A percentile compares a stretch with the other conserved stretches of the same genome.
Conservation (phyloP, 495 filamentous ascomycete genomes). For the Hyaloscypha variabilis region DNA sequence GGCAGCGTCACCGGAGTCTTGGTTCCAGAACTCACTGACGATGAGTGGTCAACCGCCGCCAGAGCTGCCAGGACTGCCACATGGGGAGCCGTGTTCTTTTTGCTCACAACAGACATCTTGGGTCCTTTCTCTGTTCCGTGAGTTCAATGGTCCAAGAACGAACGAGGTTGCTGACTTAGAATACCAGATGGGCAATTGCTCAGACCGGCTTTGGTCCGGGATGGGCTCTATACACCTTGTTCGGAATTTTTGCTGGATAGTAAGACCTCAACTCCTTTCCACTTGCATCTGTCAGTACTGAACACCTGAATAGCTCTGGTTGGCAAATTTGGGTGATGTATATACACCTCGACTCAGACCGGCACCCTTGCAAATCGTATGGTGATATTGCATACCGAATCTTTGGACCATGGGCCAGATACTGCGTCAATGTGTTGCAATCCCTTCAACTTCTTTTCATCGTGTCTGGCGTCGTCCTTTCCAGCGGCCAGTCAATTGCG, state of each 20-base stretch:
- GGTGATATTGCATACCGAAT: constrained; percentile 60
- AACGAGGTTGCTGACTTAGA: neutral
- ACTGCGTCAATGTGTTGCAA: constrained; percentile 54
- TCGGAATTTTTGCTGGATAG: constrained; percentile 3
- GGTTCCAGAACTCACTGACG: neutral
- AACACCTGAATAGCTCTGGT: neutral
- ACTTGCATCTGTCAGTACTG: neutral
- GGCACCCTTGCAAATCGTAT: constrained; percentile 47
- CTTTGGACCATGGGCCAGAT: constrained; percentile 49
- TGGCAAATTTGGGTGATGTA: constrained; percentile 53
- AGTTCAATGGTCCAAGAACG: constrained; percentile 4
- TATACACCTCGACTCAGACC: constrained; percentile 54
- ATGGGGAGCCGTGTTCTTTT: neutral
- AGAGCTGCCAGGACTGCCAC: neutral
- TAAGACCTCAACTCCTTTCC: too few species aligned
- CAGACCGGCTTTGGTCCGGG: neutral
- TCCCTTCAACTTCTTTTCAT: constrained; percentile 51
- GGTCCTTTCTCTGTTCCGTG: neutral
- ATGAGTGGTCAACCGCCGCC: neutral
- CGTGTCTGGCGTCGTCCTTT: constrained; percentile 53
- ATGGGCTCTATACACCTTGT: neutral
- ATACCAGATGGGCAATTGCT: neutral
- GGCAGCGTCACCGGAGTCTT: neutral
- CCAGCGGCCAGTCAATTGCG: constrained; percentile 55
- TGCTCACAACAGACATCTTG: neutral